Base-by-base conservation (phyloP, 2,329 filamentous ascomycete genomes). In the Cladophialophora psammophila region DNA sequence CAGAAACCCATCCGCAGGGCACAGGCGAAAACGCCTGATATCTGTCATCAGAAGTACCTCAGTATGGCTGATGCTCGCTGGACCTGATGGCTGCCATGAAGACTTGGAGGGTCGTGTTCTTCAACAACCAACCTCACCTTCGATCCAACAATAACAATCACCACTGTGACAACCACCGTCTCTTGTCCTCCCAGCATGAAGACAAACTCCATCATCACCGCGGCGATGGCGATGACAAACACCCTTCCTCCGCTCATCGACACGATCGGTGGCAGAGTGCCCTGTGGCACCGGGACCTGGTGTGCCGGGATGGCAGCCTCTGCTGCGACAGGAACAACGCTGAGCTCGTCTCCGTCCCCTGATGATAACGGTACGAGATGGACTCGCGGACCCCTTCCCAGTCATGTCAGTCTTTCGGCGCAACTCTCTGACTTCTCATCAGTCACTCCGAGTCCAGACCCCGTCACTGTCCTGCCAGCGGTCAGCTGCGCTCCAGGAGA, bases 31-130 rank as follows among this genome's bases (percentile, higher is more conserved):
- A 36, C 10, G 38, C 15, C 48, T 38, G 26, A 12, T 56, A 9
- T 35, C 36, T 1, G 5, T n/a, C 8, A 6, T 56, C 12, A 45
- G n/a, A 32, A 15, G 1, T n/a, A 9, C 32, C 45, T 42, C 48
- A 52, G 32, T 35, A 18, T 61, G 45, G 18, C 18, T 52, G 18
- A 12, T 61, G 59, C 48, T 42, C n/a, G 59, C 26, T 42, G 45
- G 59, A 18, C 10, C 2, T 40, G 59, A 36, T 40, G n/a, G 36
- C 3, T 36, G 12, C 26, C 60, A 45, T 26, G 60, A 26, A 34
- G 36, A 38, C 36, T 34, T 63, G 12, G 13, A 10, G 32, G 13
- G 35, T 13, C 7, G 9, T 18, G 13, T 48, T 55, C 45, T 13
- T 13, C 36, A 34, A 9, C 6, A n/a, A 20, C 52, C 18, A 31